Conservation (phyloP, 495 filamentous ascomycete species). For the Usnea hakonensis region DNA sequence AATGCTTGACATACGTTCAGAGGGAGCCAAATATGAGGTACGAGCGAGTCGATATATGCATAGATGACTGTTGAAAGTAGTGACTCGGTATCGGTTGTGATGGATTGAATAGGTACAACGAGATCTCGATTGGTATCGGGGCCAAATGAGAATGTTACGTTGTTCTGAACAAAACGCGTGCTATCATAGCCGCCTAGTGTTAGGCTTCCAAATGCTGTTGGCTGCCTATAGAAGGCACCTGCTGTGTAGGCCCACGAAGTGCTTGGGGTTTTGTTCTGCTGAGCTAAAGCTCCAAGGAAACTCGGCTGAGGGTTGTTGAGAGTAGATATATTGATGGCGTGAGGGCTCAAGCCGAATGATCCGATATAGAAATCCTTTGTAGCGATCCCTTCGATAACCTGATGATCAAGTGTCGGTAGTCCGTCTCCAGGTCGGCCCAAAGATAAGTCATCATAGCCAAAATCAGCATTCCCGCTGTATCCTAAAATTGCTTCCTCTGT, state of each 20-base stretch:
- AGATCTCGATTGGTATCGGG: conserved; percentile 41
- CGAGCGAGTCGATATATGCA: conserved; percentile 46
- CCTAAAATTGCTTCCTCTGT: no score
- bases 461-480: no score
- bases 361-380: no score
- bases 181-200: conserved; percentile 53
- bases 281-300: no score
- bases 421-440: no score
- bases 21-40: conserved; percentile 49
- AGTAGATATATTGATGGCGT: no score
- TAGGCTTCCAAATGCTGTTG: conserved; percentile 43
- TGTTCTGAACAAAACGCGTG: conserved; percentile 42
- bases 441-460: conserved; percentile 30
- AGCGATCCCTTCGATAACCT: no score
- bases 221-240: conserved; percentile 36
- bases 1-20: conserved; percentile 42
- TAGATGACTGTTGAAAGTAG: conserved; percentile 15
- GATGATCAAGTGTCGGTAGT: no score
- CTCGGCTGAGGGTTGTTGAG: no score
- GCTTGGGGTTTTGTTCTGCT: conserved; percentile 43
- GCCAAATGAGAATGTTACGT: conserved; percentile 41
- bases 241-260: conserved; percentile 48
- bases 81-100: conserved; percentile 24
- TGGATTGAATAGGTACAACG: conserved; percentile 38
- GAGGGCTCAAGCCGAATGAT: no score